phyloP scores from a whole-genome alignment of 2,329 filamentous ascomycete genomes.

The Aspergillus versicolor region DNA sequence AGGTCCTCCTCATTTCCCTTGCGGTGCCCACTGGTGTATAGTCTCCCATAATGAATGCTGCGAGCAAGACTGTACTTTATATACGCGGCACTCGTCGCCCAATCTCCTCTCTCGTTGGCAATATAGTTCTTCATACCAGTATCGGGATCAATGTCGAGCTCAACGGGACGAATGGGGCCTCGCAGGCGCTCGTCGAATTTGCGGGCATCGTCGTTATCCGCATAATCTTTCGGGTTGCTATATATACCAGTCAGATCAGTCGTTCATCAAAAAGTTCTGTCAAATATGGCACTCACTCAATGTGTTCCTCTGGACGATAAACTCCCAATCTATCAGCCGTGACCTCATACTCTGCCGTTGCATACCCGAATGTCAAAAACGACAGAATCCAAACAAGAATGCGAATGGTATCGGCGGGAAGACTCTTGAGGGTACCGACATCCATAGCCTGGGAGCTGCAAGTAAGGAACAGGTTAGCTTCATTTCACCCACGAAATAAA shows the following conservation, averaged over 20 bases:
- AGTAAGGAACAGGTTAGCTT: slow-evolving; percentile 1
- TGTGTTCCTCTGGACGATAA: slow-evolving; percentile 70
- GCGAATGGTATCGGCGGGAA: slow-evolving; percentile 75
- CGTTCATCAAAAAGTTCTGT: background rate
- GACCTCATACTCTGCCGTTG: slow-evolving; percentile 82
- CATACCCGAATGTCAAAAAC: slow-evolving; percentile 79
- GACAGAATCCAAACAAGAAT: slow-evolving; percentile 79
- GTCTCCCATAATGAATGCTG: slow-evolving; percentile 73
- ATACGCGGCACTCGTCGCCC: slow-evolving; percentile 88
- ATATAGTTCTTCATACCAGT: slow-evolving; percentile 99
- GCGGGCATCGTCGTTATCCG: slow-evolving; percentile 80
- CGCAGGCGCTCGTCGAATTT: slow-evolving; percentile 74
- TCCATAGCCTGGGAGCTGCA: slow-evolving; percentile 71
- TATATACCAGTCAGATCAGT: slow-evolving; percentile 40
- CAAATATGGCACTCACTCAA: slow-evolving; percentile 37
- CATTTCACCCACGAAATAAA: background rate
- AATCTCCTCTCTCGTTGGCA: slow-evolving; percentile 79
- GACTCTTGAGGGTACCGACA: slow-evolving; percentile 74
- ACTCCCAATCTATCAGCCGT: slow-evolving; percentile 76
- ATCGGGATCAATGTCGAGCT: slow-evolving; percentile 69
- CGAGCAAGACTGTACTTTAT: slow-evolving; percentile 72
- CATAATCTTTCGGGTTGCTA: slow-evolving; percentile 79
- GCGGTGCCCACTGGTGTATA: slow-evolving; percentile 64
- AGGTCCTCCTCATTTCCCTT: slow-evolving; percentile 72
- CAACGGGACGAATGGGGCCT: slow-evolving; percentile 69